A percentile compares a stretch with the other conserved stretches of the same genome.
Conservation (phyloP, 2,329 filamentous ascomycete genomes). For the Neofusicoccum sp. region DNA sequence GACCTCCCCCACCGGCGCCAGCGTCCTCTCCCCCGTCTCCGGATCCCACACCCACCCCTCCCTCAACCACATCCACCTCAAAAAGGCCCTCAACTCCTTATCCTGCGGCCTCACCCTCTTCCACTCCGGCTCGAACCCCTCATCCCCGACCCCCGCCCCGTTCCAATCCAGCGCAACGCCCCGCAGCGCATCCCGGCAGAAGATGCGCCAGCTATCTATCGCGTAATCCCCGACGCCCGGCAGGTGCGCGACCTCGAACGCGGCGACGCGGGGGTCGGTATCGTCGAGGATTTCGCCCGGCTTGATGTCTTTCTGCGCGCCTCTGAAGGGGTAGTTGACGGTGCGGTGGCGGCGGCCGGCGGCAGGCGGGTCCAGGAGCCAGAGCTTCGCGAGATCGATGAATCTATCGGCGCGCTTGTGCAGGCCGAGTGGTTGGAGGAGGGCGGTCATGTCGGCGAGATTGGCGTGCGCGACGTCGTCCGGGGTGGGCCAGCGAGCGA, state of each 20-base stretch:
- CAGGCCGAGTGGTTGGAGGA: conserved; percentile 30
- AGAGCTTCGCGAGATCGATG: conserved; percentile 67
- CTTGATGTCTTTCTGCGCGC: conserved; percentile 40
- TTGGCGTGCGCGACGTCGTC: conserved; percentile 52
- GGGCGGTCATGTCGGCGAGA: conserved; percentile 22
- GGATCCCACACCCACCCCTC: conserved; percentile 83
- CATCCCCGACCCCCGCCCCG: conserved; percentile 48
- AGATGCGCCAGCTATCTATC: conserved; percentile 89
- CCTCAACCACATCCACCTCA: conserved; percentile 89
- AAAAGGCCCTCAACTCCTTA: conserved; percentile 83
- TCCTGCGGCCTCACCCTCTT: conserved; percentile 79
- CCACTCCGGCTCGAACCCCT: conserved; percentile 78
- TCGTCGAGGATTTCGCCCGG: conserved; percentile 45
- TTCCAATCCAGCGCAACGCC: conserved; percentile 66
- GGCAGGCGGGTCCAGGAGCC: conserved; percentile 63
- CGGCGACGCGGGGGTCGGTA: conserved; percentile 45
- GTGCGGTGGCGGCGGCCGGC: conserved; percentile 58
- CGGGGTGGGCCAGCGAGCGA: conserved; percentile 66
- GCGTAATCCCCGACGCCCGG: conserved; percentile 73
- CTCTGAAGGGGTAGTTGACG: conserved; percentile 40
- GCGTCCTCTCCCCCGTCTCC: conserved; percentile 61
- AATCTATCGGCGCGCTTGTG: conserved; percentile 61
- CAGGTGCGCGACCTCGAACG: conserved; percentile 84
- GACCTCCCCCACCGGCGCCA: conserved; percentile 47
- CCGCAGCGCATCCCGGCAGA: conserved; percentile 77